Base-by-base conservation (phyloP, 177 flowering plant genomes). In the Vitis hybrid region DNA sequence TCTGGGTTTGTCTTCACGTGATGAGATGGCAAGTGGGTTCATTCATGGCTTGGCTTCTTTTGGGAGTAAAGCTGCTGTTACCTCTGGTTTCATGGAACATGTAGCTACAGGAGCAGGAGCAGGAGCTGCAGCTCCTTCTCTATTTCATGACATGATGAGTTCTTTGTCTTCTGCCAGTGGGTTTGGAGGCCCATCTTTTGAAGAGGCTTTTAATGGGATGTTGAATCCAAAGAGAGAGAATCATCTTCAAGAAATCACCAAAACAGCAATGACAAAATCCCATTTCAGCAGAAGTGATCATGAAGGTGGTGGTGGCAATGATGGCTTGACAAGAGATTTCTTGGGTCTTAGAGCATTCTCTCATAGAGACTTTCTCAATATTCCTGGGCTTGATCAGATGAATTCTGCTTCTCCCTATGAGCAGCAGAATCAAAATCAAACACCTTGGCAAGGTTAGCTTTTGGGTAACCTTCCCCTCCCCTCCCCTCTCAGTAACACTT, bases 371-470 rank as follows among this genome's bases (percentile, higher is more conserved):
- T 81, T 87, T 72, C 71, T 85, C 71, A 82, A 75, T 64, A 76
- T 87, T n/a, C 68, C 85, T 60, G 84, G 79, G 1, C 67, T 84
- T 41, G 78, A 75, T 27, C 76, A 72, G 64, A 74, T 77, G 52
- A 64, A 60, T 48, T 61, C 79, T 51, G 32, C 82, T 55, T 58
- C 84, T 64, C 58, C 79, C 2, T 79, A 76, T 78, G 80, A 69
- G 30, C 80, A 80, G 21, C 71, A 77, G n/a, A 30, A 73, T 41
- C 83, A 71, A 65, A 77, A 65, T 58, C 79, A 74, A 74, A 74
- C 80, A 64, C 78, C 87, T 55, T 87, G 91, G 94, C 87, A 85
- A 79, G 86, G 85, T 78, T 82, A 82, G 84, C 71, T 20, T 67
- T 17, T 63, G 66, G 24, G 17, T 63, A 17, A 8, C 15, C 52